Evolutionary conservation across 2,329 filamentous ascomycete species (phyloP).

Genomic region (Ophiostoma tasmaniense): DNA sequence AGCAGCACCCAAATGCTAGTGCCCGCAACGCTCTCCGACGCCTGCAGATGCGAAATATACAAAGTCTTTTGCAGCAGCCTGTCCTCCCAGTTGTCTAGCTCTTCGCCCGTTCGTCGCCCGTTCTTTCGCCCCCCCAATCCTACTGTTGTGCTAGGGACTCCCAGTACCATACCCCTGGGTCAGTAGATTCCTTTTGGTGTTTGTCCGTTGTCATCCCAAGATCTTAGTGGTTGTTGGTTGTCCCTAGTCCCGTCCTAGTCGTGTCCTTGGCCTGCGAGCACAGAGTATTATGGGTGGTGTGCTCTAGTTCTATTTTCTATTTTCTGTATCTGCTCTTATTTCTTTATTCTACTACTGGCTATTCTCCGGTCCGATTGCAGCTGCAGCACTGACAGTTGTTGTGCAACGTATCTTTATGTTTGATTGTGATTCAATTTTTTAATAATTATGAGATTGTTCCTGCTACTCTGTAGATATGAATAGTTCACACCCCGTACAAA

Average conservation of each 20-base stretch:
- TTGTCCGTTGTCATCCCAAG: background rate
- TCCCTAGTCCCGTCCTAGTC: background rate
- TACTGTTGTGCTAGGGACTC: background rate
- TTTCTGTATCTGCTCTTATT: too few relatives aligned
- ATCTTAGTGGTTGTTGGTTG: constrained; percentile 2
- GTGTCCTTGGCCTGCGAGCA: background rate
- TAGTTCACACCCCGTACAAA: too few relatives aligned
- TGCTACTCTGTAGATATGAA: too few relatives aligned
- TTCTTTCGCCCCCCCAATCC: constrained; percentile 1
- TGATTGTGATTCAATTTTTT: too few relatives aligned
- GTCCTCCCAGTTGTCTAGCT: background rate
- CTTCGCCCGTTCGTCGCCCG: background rate
- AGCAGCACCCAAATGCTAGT: background rate
- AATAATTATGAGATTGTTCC: background rate
- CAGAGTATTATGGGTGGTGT: background rate
- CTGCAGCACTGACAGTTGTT: background rate
- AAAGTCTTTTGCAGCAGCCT: background rate
- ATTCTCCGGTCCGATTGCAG: background rate
- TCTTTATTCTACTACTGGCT: background rate
- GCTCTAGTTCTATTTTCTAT: too few relatives aligned
- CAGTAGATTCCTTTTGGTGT: constrained; percentile 3
- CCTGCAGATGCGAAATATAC: background rate
- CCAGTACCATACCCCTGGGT: constrained; percentile 4
- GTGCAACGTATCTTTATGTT: background rate
- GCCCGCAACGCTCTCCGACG: background rate